Conservation (phyloP, 129 eudicot species). For the Glebionis coronaria region DNA sequence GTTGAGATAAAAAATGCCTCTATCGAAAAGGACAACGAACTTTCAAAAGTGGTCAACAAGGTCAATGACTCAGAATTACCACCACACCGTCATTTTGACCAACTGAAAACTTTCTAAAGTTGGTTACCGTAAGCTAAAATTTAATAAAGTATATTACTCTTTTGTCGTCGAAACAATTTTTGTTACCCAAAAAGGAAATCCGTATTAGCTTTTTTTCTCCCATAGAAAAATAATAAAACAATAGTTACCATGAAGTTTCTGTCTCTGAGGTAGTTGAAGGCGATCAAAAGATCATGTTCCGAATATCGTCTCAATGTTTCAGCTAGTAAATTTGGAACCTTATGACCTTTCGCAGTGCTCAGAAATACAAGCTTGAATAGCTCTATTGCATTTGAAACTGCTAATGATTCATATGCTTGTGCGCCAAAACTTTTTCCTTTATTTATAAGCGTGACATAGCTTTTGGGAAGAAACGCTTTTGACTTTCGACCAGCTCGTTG, state of each 20-base stretch:
- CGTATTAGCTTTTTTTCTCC: no score
- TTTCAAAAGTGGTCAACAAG: background rate
- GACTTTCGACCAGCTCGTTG: conserved; percentile 41
- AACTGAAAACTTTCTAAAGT: background rate
- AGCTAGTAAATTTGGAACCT: conserved; percentile 64
- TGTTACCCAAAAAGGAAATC: no score
- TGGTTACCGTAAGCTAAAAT: no score
- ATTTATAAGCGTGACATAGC: conserved; percentile 45
- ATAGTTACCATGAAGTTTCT: conserved; percentile 70
- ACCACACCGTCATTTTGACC: background rate
- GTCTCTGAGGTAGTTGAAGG: conserved; percentile 81
- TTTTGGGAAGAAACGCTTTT: conserved; percentile 42
- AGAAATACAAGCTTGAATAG: conserved; percentile 85
- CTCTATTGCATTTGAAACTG: conserved; percentile 91
- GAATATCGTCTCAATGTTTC: conserved; percentile 84
- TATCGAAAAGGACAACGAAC: background rate
- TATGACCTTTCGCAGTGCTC: conserved; percentile 48
- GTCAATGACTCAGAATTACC: background rate
- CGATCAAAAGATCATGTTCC: conserved; percentile 89
- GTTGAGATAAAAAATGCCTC: background rate
- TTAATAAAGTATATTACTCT: background rate
- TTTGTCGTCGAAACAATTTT: background rate
- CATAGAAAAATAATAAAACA: background rate
- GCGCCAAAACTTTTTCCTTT: conserved; percentile 32
- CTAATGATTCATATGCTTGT: conserved; percentile 59